Percentiles rank a stretch among this genome's conserved stretches.
Evolutionary conservation across 768 basidiomycete species (phyloP).

Genomic region (Mycena galopus): DNA sequence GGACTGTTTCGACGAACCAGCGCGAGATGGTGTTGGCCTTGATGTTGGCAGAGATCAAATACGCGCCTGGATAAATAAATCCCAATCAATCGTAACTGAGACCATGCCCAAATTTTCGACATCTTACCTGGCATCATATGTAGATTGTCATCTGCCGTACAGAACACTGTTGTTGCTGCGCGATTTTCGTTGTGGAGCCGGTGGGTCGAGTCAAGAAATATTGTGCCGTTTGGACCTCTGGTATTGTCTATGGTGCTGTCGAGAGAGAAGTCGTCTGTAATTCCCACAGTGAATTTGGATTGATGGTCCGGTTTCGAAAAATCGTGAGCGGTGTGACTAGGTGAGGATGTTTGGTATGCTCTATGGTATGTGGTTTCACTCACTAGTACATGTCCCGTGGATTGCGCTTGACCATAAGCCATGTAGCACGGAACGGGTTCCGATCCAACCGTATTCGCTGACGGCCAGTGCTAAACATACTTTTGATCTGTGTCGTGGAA

Average conservation of each 20-base stretch:
- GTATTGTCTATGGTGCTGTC: conserved; percentile 18
- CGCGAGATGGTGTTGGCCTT: background rate
- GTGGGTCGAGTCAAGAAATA: conserved; percentile 24
- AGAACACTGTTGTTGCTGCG: conserved; percentile 17
- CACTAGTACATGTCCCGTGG: conserved; percentile 20
- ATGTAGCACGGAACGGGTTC: conserved; percentile 23
- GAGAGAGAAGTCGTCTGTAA: conserved; percentile 24
- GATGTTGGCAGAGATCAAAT: conserved; percentile 26
- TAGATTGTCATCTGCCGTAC: background rate
- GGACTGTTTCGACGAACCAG: background rate
- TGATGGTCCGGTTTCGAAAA: conserved; percentile 3
- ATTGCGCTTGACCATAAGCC: conserved; percentile 21
- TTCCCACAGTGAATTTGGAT: conserved; percentile 21
- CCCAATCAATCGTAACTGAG: too few species aligned
- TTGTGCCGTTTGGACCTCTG: background rate
- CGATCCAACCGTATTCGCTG: background rate
- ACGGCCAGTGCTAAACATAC: background rate
- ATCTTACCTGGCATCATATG: conserved; percentile 20
- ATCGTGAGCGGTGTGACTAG: conserved; percentile 17
- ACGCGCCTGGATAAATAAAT: conserved; percentile 14
- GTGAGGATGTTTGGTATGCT: background rate
- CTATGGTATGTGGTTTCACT: too few species aligned
- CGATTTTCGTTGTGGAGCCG: conserved; percentile 25
- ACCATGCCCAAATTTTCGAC: background rate
- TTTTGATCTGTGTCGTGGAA: background rate